Base-by-base conservation (phyloP, 108 stramenopile species). In the Nitzschia palea region DNA sequence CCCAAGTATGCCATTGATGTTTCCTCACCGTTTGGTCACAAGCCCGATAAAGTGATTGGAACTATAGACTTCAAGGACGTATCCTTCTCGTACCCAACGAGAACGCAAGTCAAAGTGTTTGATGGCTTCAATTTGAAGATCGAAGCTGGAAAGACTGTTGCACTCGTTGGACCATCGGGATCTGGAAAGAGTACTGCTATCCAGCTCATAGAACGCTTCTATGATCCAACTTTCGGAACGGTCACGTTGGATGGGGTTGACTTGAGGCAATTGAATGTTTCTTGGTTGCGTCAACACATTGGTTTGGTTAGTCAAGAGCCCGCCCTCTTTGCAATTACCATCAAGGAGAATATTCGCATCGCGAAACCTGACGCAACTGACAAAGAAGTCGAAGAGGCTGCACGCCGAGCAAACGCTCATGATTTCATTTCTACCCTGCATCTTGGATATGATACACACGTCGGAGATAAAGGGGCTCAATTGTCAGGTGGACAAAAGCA, bases 261-360 rank as follows among this genome's bases (percentile, higher is more conserved):
- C 63, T 50, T 95, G 31, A 71, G 53, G 18, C 31, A 69, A 10
- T 43, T 94, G 40, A 88, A 95, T 76, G 80, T 91, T 26, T 29
- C 45, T 23, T 86, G 85, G 82, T 70, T 93, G 18, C 71, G 97
- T 4, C 51, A 64, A 28, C 78, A 88, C 18, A 84, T 97, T 42
- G 97, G 94, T 18, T 65, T 93, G 6, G 96, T 97, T 4, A 54
- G 62, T 22, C 96, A 97, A 79, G 94, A 94, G 62, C 94, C 94
- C 25, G 64, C 47, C 8, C 90, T 97, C 26, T 97, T 97, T 67
- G 74, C 81, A 2, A 84, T 79, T 25, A 76, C 72, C 40, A 85
- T 97, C 48, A 62, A 51, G 29, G 90, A 94, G 44, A 97, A 97
- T 73, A 95, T 97, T 31, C 43, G 71, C 22, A 71, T 86, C 53